Evolutionary conservation across 2,329 filamentous ascomycete genomes (phyloP), one percentile per base, ranked within the genome.

Genomic region (Chaetomium sp.): DNA sequence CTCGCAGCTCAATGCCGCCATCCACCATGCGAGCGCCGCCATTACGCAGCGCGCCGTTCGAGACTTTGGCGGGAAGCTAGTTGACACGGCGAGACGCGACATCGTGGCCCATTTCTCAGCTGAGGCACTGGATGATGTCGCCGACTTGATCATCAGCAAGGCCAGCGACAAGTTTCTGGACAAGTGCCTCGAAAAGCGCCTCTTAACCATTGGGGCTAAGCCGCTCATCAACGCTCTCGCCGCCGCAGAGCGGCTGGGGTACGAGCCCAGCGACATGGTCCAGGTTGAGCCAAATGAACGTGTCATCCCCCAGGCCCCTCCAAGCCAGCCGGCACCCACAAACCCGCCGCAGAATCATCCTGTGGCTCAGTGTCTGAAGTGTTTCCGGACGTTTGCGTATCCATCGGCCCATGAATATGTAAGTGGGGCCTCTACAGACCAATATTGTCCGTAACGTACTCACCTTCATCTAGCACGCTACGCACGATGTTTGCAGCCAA

Each of bases 181-280:
- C 62, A 74, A 70, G 53, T 78, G 74, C 3, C 64, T 84, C n/a
- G 75, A 76, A 14, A 70, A 67, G 53, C 76, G 80, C 0, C 70
- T 84, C 3, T 71, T 72, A 46, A 80, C 77, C 1, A 82, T 84
- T 51, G 73, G 75, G 8, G 79, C 79, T 1, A 74, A 78, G 33
- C 72, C 76, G 11, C 72, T 84, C 3, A 76, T 84, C 52, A 82
- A 82, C 55, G 77, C 79, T 11, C 71, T 84, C 19, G 80, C 80
- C 1, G 71, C 75, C 38, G 79, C 80, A 1, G 78, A 81, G 61
- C 77, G 81, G 2, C 72, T 84, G 0, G 81, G 81, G 2, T 84
- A 83, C 54, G 75, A 81, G 49, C 69, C 71, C 0, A 68, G 70
- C 36, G 80, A 83, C 53, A 70, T 79, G 3, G 68, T 80, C 10